Evolutionary conservation across 805 yeast species (phyloP).

Genomic region (Ogataea corticis): DNA sequence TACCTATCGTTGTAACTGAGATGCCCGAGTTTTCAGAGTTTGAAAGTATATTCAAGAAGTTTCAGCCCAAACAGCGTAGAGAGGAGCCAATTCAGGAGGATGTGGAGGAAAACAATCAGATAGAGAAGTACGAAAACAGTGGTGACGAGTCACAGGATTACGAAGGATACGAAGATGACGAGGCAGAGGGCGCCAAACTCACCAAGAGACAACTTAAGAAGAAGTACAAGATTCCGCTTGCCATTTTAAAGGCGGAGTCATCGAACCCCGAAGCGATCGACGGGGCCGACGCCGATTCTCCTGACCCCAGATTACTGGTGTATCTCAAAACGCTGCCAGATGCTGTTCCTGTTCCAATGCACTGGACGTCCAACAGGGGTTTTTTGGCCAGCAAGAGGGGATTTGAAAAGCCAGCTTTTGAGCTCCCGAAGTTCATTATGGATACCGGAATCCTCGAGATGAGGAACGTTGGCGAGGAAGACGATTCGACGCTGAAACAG

Average conservation of each 20-base stretch:
- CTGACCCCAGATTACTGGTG: constrained; percentile 68
- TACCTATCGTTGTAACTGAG: neutral
- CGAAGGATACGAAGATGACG: constrained; percentile 25
- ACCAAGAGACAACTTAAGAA: constrained; percentile 55
- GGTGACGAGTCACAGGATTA: constrained; percentile 14
- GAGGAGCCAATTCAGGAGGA: neutral
- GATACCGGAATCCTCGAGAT: constrained; percentile 86
- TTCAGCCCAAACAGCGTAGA: constrained; percentile 15
- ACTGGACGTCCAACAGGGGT: constrained; percentile 82
- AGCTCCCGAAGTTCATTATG: constrained; percentile 72
- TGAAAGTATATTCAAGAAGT: constrained; percentile 24
- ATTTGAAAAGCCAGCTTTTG: constrained; percentile 67
- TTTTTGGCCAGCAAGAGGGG: constrained; percentile 68
- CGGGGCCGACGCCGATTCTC: constrained; percentile 85
- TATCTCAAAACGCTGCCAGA: constrained; percentile 65
- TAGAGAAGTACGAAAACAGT: constrained; percentile 13
- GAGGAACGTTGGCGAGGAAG: constrained; percentile 61
- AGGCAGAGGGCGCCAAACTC: constrained; percentile 22
- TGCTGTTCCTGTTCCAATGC: constrained; percentile 73
- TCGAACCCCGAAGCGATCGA: constrained; percentile 73
- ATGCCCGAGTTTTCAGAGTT: constrained; percentile 10
- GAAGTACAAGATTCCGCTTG: constrained; percentile 59
- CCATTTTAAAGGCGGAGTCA: constrained; percentile 62
- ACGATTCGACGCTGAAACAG: constrained; percentile 64
- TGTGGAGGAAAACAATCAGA: neutral